Base-by-base conservation (phyloP, 2,329 filamentous ascomycete genomes). In the Macroventuria anomochaeta region DNA sequence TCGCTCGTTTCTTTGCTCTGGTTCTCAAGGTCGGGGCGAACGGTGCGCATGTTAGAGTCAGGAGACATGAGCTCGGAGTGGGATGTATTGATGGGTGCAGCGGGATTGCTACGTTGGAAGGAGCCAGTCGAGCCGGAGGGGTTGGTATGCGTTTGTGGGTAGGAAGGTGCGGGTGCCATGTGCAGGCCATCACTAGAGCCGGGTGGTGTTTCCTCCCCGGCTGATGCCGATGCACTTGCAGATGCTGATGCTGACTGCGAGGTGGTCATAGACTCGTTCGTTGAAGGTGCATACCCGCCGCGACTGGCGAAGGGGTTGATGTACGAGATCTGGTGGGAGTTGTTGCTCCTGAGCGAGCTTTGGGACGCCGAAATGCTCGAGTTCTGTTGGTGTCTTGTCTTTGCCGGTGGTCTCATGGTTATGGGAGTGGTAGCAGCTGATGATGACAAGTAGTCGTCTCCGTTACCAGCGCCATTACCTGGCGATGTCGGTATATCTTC, bases 121-220 rank as follows among this genome's bases (percentile, higher is more conserved):
- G 66, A 63, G 11, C 41, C 55, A 3, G 67, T 63, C 1, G 65
- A 67, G 17, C 44, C 55, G 4, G 63, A 65, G 6, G 67, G 63
- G 21, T 64, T 61, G 10, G 68, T 59, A 17, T 67, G 63, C 6
- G 69, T 65, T 36, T 64, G 65, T 1, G 68, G 68, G 44, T 70
- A 72, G 1, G 67, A 62, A 2, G 69, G 69, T 2, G 65, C 62
- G 2, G 68, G 62, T 7, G 68, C 66, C 65, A 74, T 71, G 40
- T 73, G 66, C 13, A 73, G 44, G 29, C 71, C 72, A n/a, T 73
- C 71, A 47, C 68, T 70, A 12, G 67, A 70, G 11, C 72, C 72
- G 1, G 72, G 72, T 2, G 71, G 72, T 6, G 71, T 74, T 25
- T 75, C 72, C 33, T 72, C 71, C 17, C 63, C 57, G n/a, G 68